Base-by-base conservation (phyloP, 257 asterid genomes). In the Solanum microdontum region DNA sequence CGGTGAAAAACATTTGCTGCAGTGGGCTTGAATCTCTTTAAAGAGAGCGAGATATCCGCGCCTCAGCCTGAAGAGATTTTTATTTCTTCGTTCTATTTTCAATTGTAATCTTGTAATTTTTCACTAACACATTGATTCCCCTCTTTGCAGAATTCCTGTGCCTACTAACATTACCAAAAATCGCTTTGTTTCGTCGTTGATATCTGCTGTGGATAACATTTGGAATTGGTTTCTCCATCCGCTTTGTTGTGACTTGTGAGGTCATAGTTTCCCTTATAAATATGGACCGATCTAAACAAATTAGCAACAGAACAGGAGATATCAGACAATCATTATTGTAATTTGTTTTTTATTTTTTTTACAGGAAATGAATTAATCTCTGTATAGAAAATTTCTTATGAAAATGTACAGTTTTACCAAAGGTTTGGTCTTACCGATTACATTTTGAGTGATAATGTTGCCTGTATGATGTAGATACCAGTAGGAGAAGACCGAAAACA, bases 51-150 rank as follows among this genome's bases (percentile, higher is more conserved):
- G n/a, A n/a, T n/a, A n/a, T n/a, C n/a, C n/a, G n/a, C n/a, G n/a
- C n/a, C n/a, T n/a, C n/a, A n/a, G n/a, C n/a, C n/a, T n/a, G n/a
- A n/a, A n/a, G n/a, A n/a, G n/a, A n/a, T n/a, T n/a, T n/a, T n/a
- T n/a, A n/a, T n/a, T n/a, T n/a, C n/a, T n/a, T n/a, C n/a, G n/a
- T n/a, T n/a, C n/a, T n/a, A n/a, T n/a, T n/a, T n/a, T n/a, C n/a
- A n/a, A n/a, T n/a, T n/a, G n/a, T n/a, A n/a, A n/a, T n/a, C n/a
- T n/a, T n/a, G n/a, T n/a, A n/a, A n/a, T n/a, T n/a, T n/a, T n/a
- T n/a, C n/a, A n/a, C n/a, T n/a, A n/a, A n/a, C n/a, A n/a, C 84
- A 62, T 87, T 87, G 88, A 87, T 62, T 48, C 79, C 21, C 88
- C 88, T 36, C 43, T 76, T 1, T 87, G 88, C 85, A 77, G 88